A percentile compares a stretch with the other conserved stretches of the same genome.
Conservation (phyloP, 805 yeast genomes). For the Kazachstania psychrophila region DNA sequence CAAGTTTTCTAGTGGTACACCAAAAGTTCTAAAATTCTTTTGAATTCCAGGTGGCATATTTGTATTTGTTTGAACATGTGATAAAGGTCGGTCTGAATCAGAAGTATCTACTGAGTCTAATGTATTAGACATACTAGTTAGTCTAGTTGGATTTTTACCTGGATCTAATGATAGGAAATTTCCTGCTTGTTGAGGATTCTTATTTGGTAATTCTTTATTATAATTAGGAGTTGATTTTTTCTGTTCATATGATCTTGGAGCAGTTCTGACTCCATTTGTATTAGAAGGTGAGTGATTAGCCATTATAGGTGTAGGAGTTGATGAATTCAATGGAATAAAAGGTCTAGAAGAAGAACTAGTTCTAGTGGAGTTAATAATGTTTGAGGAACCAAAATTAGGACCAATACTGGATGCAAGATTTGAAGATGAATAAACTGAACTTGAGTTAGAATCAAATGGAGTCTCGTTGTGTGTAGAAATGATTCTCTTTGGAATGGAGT, state of each 20-base stretch:
- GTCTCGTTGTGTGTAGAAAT: constrained; percentile 29
- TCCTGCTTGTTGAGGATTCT: constrained; percentile 1
- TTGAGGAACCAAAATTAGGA: constrained; percentile 4
- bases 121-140: constrained; percentile 24
- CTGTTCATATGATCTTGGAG: neutral
- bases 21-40: constrained; percentile 52
- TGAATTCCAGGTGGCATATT: constrained; percentile 32
- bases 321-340: constrained; percentile 2
- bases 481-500: constrained; percentile 26
- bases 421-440: neutral
- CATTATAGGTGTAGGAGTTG: too few relatives aligned
- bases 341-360: neutral
- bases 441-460: constrained; percentile 18
- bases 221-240: constrained; percentile 7
- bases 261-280: too few relatives aligned
- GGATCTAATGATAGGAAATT: constrained; percentile 23
- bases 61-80: constrained; percentile 26
- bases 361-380: neutral
- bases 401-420: constrained; percentile 5
- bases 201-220: constrained; percentile 2
- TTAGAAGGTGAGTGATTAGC: too few relatives aligned
- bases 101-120: constrained; percentile 12
- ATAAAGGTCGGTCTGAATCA: constrained; percentile 25
- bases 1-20: constrained; percentile 68
- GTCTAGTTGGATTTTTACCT: constrained; percentile 16